Evolutionary conservation across 306 rosid species (phyloP).

Genomic region (Corylus avellana): DNA sequence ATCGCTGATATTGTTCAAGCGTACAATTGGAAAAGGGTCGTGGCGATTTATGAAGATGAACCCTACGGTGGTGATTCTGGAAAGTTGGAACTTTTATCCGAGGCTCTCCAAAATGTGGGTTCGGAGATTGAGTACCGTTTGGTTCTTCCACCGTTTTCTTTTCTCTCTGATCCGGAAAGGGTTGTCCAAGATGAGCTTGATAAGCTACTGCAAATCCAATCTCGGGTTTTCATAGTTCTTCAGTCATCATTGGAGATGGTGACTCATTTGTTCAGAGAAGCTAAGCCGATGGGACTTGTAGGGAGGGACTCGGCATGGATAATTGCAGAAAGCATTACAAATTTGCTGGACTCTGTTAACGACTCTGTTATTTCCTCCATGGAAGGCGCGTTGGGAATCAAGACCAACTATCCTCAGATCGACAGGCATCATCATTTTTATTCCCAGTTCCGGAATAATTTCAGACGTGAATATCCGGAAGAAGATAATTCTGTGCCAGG

Average conservation of each 20-base stretch:
- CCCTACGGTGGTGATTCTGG: constrained; percentile 48
- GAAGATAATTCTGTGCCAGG: constrained; percentile 52
- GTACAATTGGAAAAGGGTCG: constrained; percentile 37
- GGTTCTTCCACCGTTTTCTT: constrained; percentile 50
- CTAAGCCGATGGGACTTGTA: constrained; percentile 47
- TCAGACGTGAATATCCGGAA: constrained; percentile 34
- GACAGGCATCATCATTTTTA: constrained; percentile 35
- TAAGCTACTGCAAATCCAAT: constrained; percentile 36
- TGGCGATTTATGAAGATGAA: constrained; percentile 51
- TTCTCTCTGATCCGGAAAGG: constrained; percentile 51
- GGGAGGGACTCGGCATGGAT: constrained; percentile 61
- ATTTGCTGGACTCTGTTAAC: constrained; percentile 46
- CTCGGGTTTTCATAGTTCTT: constrained; percentile 60
- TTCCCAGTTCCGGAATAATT: constrained; percentile 34
- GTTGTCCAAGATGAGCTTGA: constrained; percentile 45
- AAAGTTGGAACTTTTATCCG: constrained; percentile 43
- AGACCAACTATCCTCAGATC: constrained; percentile 38
- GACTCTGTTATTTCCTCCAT: constrained; percentile 45
- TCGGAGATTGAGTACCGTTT: constrained; percentile 48
- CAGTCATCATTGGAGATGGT: constrained; percentile 52
- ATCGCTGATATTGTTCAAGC: constrained; percentile 44
- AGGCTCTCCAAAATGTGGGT: constrained; percentile 51
- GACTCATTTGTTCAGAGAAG: constrained; percentile 53
- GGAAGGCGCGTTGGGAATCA: constrained; percentile 76
- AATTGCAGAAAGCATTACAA: constrained; percentile 50